Conservation (phyloP, 1,139 yeast genomes). For the Geotrichum australiense region DNA sequence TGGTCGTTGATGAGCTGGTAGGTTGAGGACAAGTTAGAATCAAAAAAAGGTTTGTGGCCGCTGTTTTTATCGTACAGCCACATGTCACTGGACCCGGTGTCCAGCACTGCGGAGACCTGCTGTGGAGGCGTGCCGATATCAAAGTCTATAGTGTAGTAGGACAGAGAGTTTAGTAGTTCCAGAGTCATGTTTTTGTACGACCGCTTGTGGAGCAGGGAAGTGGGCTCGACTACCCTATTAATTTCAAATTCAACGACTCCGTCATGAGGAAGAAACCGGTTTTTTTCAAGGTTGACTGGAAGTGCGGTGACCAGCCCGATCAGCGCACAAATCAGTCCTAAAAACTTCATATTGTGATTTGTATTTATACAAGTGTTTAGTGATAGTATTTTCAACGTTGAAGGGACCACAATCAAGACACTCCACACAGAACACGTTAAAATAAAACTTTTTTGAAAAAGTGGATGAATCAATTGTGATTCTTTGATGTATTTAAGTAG, state of each 20-base stretch:
- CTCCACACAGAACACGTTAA: no score
- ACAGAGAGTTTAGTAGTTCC: constrained; percentile 9
- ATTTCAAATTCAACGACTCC: constrained; percentile 8
- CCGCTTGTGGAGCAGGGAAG: constrained; percentile 1
- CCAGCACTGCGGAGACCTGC: constrained; percentile 36
- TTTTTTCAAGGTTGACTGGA: no score
- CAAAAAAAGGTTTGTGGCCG: constrained; percentile 21
- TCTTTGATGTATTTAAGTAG: no score
- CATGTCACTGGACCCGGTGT: constrained; percentile 43
- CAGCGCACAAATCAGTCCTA: no score
- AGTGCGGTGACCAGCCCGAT: no score
- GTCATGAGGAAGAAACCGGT: no score
- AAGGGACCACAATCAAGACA: no score
- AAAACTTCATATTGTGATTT: no score
- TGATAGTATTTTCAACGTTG: no score
- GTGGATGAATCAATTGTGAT: no score
- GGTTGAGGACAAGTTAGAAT: constrained; percentile 23
- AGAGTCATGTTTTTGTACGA: constrained; percentile 6
- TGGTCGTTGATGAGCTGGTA: constrained; percentile 20
- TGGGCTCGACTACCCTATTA: constrained; percentile 1
- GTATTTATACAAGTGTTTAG: no score
- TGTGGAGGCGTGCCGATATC: constrained; percentile 41
- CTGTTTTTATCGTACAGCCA: constrained; percentile 38
- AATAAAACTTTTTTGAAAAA: no score
- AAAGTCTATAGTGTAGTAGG: constrained; percentile 31